phyloP scores from a whole-genome alignment of 2,329 filamentous ascomycete species.

The Colletotrichum lini region DNA sequence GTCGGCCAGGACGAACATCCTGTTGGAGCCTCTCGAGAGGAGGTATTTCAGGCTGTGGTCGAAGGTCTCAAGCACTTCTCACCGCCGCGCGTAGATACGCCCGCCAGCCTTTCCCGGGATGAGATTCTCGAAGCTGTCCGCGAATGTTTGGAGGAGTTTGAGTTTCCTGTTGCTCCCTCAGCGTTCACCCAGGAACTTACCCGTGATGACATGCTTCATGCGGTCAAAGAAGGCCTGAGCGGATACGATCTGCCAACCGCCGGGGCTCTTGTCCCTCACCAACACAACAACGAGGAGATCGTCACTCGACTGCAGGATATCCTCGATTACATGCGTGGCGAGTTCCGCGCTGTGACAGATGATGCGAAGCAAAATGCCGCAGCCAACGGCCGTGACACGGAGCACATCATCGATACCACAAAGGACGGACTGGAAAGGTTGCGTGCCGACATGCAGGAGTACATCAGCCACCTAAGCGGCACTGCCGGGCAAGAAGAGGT shows the following conservation, averaged over 20 bases:
- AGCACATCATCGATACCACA: conserved; percentile 89
- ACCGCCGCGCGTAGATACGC: conserved; percentile 79
- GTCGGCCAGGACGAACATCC: conserved; percentile 67
- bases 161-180: conserved; percentile 76
- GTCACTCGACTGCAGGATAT: conserved; percentile 75
- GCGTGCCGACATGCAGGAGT: conserved; percentile 83
- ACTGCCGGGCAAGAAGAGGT: conserved; percentile 84
- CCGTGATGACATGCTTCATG: conserved; percentile 74
- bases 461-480: conserved; percentile 77
- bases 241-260: conserved; percentile 62
- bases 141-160: conserved; percentile 89
- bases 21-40: conserved; percentile 80
- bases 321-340: conserved; percentile 69
- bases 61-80: conserved; percentile 87
- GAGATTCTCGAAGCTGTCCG: conserved; percentile 88
- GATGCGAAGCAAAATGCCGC: conserved; percentile 84
- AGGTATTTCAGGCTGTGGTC: conserved; percentile 88
- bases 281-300: conserved; percentile 64
- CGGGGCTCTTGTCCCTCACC: conserved; percentile 58
- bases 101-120: conserved; percentile 80
- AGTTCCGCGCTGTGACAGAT: conserved; percentile 73
- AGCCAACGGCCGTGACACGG: conserved; percentile 84
- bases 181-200: conserved; percentile 69
- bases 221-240: conserved; percentile 72
- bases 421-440: conserved; percentile 90